Evolutionary conservation across 768 basidiomycete genomes (phyloP).

Genomic region (Hericium erinaceus): DNA sequence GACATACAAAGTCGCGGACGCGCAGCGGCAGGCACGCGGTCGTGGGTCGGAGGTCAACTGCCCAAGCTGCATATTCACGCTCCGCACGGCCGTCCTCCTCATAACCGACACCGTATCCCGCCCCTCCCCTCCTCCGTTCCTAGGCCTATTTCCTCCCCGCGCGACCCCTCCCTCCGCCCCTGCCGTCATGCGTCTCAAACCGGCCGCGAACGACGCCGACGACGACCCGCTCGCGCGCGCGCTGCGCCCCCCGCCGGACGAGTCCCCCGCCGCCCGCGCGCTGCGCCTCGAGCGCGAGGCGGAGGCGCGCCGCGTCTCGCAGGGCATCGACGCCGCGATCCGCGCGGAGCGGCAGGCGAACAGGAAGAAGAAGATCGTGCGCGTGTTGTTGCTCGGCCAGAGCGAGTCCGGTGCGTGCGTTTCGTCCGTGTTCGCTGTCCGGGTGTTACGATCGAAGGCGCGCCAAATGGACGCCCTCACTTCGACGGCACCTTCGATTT

Average conservation of each 20-base stretch:
- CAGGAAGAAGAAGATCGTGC: constrained; percentile 61
- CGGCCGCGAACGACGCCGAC: constrained; percentile 13
- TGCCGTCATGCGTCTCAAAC: constrained; percentile 8
- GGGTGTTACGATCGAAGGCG: too few relatives aligned
- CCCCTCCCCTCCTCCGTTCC: background rate
- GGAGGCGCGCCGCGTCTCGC: constrained; percentile 55
- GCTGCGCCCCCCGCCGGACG: constrained; percentile 58
- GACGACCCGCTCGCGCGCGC: constrained; percentile 41
- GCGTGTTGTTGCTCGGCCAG: constrained; percentile 70
- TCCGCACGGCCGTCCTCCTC: background rate
- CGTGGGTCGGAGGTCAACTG: too few relatives aligned
- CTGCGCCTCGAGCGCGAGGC: constrained; percentile 50
- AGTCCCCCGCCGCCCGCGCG: constrained; percentile 48
- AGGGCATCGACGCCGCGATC: constrained; percentile 67
- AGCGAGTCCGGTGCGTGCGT: constrained; percentile 62
- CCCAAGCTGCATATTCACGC: background rate
- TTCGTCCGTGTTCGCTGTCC: background rate
- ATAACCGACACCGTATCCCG: background rate
- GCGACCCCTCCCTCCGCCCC: background rate
- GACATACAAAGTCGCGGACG: too few relatives aligned
- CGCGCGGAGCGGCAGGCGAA: constrained; percentile 42
- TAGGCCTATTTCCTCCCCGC: background rate
- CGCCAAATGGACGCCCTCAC: too few relatives aligned
- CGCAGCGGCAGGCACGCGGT: too few relatives aligned
- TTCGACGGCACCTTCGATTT: too few relatives aligned